phyloP scores from a whole-genome alignment of 805 yeast species.

The Yamadazyma endophytica region DNA sequence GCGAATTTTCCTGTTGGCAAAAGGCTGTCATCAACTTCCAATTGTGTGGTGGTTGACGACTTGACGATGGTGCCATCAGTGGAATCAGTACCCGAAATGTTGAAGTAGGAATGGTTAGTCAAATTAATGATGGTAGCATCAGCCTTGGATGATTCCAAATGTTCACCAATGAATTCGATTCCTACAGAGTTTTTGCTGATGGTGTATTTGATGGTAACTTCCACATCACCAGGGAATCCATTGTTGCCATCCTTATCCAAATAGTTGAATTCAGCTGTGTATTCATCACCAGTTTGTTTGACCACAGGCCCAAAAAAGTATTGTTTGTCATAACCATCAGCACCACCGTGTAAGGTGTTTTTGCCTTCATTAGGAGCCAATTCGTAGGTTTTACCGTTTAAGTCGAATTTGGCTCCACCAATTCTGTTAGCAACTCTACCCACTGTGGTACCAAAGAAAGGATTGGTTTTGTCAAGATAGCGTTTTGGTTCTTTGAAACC shows the following conservation, averaged over 20 bases:
- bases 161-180: conserved; percentile 44
- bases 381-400: conserved; percentile 38
- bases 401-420: conserved; percentile 34
- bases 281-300: conserved; percentile 24
- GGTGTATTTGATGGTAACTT: conserved; percentile 43
- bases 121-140: conserved; percentile 51
- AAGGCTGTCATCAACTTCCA: conserved; percentile 39
- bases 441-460: conserved; percentile 59
- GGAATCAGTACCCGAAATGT: conserved; percentile 28
- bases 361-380: conserved; percentile 39
- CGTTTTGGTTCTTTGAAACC: conserved; percentile 33
- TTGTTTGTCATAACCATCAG: conserved; percentile 47
- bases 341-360: conserved; percentile 54
- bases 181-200: conserved; percentile 36
- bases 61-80: conserved; percentile 30
- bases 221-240: conserved; percentile 61
- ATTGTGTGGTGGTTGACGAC: conserved; percentile 32
- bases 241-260: conserved; percentile 45
- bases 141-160: conserved; percentile 22
- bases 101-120: conserved; percentile 65
- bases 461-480: conserved; percentile 32
- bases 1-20: conserved; percentile 45
- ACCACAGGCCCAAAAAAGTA: conserved; percentile 53
- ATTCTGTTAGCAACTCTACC: conserved; percentile 67
- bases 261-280: conserved; percentile 32